Base-by-base conservation (phyloP, 495 filamentous ascomycete species). In the Annulohypoxylon nitens region DNA sequence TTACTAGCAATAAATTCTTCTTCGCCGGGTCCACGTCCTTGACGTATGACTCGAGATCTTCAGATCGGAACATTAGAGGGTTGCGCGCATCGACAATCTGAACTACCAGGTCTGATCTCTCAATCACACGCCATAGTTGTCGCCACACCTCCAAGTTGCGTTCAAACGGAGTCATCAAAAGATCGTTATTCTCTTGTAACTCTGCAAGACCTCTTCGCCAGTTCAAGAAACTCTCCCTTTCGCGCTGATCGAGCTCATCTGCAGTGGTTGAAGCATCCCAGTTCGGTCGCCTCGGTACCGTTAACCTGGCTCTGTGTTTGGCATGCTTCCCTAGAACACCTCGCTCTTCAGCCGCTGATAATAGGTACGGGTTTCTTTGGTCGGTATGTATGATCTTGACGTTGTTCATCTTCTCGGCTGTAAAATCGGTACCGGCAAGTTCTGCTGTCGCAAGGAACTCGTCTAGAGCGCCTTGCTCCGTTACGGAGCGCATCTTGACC, bases 31-130 rank as follows among this genome's bases (percentile, higher is more conserved):
- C 91, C 30, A 98, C 92, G 80, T 97, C 93, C 83, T 96, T 94
- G 54, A 98, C 96, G 74, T 99, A 99, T 62, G 81, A 86, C 77
- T 98, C 97, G 57, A 99, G 81, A 83, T 98, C 97, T 77, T 97
- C 95, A 10, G 90, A 97, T 14, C 97, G 89, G 83, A 98, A 99
- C 74, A 97, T 87, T 10, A 98, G 84, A 4, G 97, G 97, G 81
- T 98, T 97, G 69, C 97, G 86, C 4, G 97, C 97, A 84, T 99
- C 97, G 70, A 98, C 97, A 83, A 99, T 99, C 85, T 99, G 97
- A 53, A 98, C 96, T 2, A 99, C 89, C 25, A 99, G 83, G 80
- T 99, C 96, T 8, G 93, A 97, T 25, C 97, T 88, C 84, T 99
- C 97, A 75, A 99, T 97, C 55, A 99, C 97, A 82, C 97, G 89